Base-by-base conservation (phyloP, 1,139 yeast species). In the Maudiozyma humilis region DNA sequence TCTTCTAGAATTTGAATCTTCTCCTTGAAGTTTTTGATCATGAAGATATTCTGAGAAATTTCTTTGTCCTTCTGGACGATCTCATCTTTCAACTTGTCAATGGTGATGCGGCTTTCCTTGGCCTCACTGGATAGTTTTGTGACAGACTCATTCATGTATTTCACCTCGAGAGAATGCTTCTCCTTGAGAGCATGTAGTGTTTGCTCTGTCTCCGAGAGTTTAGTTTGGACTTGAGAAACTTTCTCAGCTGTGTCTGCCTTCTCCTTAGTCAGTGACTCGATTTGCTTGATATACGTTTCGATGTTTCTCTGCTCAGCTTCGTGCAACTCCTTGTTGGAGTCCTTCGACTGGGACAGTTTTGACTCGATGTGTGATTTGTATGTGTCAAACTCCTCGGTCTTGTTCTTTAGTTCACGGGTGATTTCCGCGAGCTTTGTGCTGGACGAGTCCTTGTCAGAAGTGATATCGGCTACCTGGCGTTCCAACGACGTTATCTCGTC, bases 371-470 rank as follows among this genome's bases (percentile, higher is more conserved):
- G 3, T 4, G n/a, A 7, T 14, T 32, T 39, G 16, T 39, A 39
- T n/a, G 17, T 19, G 7, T 29, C 29, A 10, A 45, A 37, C 38
- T 42, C 40, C 29, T 32, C 16, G 3, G 16, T 42, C 20, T 42
- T 32, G 2, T 6, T n/a, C 4, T 42, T 34, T 14, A 38, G 38
- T 36, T 40, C 38, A 15, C 40, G 40, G 7, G 44, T 44, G 15
- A 50, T 47, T 20, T 52, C 52, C 41, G 38, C 51, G 47, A 19
- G 49, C 41, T 33, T 51, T 41, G 17, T 50, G 48, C 33, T 50
- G 17, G 23, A 16, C 1, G 19, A 8, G 14, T 29, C 13, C 3
- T 17, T 30, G 15, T 30, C 15, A 15, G 32, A 4, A 4, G 20
- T 12, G 29, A 44, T 32, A 14, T 34, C 18, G 17, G 12, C 14